Conservation (phyloP, 345 rosid species). For the Gossypium anomalum region DNA sequence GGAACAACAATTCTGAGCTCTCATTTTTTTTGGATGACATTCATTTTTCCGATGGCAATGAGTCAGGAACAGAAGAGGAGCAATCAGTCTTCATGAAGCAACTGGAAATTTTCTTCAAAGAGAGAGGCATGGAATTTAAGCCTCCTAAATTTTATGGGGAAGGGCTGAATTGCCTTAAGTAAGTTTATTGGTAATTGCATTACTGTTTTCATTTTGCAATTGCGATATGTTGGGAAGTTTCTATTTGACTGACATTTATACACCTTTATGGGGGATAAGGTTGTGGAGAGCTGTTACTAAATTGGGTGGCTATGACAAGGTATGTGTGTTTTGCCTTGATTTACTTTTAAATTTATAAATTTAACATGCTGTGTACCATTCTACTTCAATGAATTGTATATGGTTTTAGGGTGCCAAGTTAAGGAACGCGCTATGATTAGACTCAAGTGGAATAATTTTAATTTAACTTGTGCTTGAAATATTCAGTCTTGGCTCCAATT, state of each 20-base stretch:
- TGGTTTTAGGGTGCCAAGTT: neutral
- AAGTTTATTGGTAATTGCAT: slow-evolving; percentile 21
- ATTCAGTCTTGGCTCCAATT: neutral
- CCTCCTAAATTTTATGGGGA: slow-evolving; percentile 74
- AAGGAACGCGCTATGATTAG: neutral
- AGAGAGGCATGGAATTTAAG: slow-evolving; percentile 57
- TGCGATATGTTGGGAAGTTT: neutral
- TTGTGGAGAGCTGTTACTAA: slow-evolving; percentile 66
- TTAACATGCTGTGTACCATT: neutral
- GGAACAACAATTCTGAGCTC: slow-evolving; percentile 32
- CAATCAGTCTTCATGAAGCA: slow-evolving; percentile 54
- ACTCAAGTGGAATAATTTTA: neutral
- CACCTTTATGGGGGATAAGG: slow-evolving; percentile 31
- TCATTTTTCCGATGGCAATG: slow-evolving; percentile 55
- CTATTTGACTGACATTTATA: slow-evolving; percentile 13
- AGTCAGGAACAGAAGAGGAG: slow-evolving; percentile 65
- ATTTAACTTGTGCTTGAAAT: neutral
- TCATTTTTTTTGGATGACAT: slow-evolving; percentile 31
- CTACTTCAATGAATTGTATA: neutral
- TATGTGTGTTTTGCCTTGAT: slow-evolving; percentile 15
- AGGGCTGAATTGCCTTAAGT: slow-evolving; percentile 67
- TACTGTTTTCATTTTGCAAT: neutral
- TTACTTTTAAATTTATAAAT: neutral
- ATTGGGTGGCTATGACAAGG: slow-evolving; percentile 78
- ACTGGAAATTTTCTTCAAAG: slow-evolving; percentile 54